These are phyloP conservation scores for Tubosaeta brunneosetosa DNA, from an alignment of 768 basidiomycete genomes.

Conservation along the genomic window DNA sequence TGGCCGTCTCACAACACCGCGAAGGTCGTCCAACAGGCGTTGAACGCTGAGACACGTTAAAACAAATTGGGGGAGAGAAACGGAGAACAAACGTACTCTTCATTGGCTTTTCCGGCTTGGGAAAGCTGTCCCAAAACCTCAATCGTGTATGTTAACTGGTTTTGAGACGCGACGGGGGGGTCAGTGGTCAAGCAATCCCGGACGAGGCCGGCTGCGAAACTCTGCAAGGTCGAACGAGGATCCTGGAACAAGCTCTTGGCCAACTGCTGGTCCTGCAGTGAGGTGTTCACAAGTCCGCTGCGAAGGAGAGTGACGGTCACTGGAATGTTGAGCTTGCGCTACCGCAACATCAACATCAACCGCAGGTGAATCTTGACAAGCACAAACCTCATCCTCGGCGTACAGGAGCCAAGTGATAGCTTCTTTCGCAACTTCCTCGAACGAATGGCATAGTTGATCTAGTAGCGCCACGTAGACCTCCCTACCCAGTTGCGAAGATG, in stretches of 20 bases:
- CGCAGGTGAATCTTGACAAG: neutral
- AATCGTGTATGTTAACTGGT: constrained; percentile 73
- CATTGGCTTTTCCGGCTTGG: constrained; percentile 73
- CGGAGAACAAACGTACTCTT: constrained; percentile 58
- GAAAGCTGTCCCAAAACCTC: constrained; percentile 75
- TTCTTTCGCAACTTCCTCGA: constrained; percentile 92
- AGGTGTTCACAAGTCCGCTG: constrained; percentile 71
- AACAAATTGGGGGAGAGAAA: neutral
- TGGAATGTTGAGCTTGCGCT: constrained; percentile 96
- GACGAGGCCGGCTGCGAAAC: constrained; percentile 78
- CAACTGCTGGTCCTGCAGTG: constrained; percentile 83
- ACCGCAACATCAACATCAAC: constrained; percentile 8
- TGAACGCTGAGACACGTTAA: constrained; percentile 46
- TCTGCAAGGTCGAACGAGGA: constrained; percentile 69
- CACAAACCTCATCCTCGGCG: constrained; percentile 87
- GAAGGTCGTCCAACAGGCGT: constrained; percentile 77
- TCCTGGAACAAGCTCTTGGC: constrained; percentile 81
- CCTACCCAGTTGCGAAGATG: constrained; percentile 75
- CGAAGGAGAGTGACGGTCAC: constrained; percentile 88
- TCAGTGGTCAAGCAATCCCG: constrained; percentile 82
- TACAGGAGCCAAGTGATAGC: constrained; percentile 95
- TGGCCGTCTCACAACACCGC: constrained; percentile 53
- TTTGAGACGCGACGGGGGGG: constrained; percentile 73
- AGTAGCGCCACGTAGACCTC: constrained; percentile 91
- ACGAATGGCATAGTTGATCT: constrained; percentile 82